Base-by-base conservation (phyloP, 768 basidiomycete genomes). In the Tephrocybe rancida region DNA sequence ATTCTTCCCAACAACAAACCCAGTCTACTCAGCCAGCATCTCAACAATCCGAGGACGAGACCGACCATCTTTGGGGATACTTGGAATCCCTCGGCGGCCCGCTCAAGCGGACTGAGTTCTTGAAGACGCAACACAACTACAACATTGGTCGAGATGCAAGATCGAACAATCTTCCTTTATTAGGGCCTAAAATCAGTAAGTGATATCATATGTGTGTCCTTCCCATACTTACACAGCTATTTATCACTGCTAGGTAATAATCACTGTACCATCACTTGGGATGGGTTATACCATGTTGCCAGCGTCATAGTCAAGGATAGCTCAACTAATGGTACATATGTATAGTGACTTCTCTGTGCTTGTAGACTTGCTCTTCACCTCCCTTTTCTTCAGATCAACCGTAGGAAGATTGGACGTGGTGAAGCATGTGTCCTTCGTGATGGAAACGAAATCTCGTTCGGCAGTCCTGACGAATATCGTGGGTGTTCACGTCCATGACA, bases 361-460 rank as follows among this genome's bases (percentile, higher is more conserved):
- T 35, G 14, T 37, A 47, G 38, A 19, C 29, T 35, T 22, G 35
- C 55, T 21, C 18, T 16, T 18, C 7, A 21, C 25, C 21, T 30
- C 26, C 32, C 26, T 24, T 29, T 42, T 54, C 53, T 46, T 10
- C 58, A 91, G 90, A 82, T 91, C 62, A 90, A 89, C 57, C 82
- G 82, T 24, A 67, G 68, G 25, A 83, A 81, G 65, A 77, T 94
- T 50, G 84, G 81, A 32, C 83, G 78, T 59, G 75, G 74, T 32
- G 67, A 74, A 6, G 73, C 76, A 47, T 71, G 78, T 26, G 72
- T 91, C 35, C 71, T 95, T 43, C 78, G 76, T 5, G 83, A 91
- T 54, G 94, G 95, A 2, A 90, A 90, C 64, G 92, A 94, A 68
- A 80, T 98, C 60, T 86, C 89, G 5, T 88, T 98, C 59, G 92